phyloP scores from a whole-genome alignment of 2,329 filamentous ascomycete species.

The Leptosphaerulina australis region DNA sequence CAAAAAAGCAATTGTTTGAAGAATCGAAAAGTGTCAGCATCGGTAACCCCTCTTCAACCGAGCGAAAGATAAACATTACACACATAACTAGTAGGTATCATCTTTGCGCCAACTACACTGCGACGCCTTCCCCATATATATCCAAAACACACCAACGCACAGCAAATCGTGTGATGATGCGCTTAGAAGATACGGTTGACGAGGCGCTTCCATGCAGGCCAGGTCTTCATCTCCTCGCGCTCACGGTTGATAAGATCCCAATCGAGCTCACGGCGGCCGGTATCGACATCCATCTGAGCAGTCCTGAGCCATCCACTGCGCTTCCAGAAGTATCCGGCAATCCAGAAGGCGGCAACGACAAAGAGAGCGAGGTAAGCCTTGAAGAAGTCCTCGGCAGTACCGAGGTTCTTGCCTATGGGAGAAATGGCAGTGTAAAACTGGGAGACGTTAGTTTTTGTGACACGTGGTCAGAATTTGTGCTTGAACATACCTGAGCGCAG shows the following conservation, averaged over 20 bases:
- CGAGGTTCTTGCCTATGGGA: constrained; percentile 35
- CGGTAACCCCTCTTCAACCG: no score
- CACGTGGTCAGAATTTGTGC: neutral
- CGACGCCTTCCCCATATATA: neutral
- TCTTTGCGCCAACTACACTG: neutral
- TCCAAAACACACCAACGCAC: neutral
- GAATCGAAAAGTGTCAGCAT: no score
- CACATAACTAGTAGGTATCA: constrained; percentile 11
- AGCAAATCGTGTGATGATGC: neutral
- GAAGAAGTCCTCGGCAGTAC: constrained; percentile 54
- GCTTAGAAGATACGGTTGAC: constrained; percentile 36
- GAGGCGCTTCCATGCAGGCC: constrained; percentile 58
- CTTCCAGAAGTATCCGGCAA: constrained; percentile 68
- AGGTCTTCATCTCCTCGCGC: constrained; percentile 57
- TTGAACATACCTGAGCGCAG: constrained; percentile 47
- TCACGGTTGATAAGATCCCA: constrained; percentile 67
- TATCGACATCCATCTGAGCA: constrained; percentile 69
- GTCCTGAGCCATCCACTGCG: constrained; percentile 63
- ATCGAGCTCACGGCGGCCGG: constrained; percentile 67
- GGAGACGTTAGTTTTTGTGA: constrained; percentile 1
- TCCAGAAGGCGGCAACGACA: constrained; percentile 51
- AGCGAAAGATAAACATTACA: constrained; percentile 13
- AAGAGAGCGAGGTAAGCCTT: constrained; percentile 55
- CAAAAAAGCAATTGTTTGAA: no score
- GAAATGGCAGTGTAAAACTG: constrained; percentile 51